phyloP scores from a whole-genome alignment of 495 filamentous ascomycete genomes.

The Penicillium waksmanii region DNA sequence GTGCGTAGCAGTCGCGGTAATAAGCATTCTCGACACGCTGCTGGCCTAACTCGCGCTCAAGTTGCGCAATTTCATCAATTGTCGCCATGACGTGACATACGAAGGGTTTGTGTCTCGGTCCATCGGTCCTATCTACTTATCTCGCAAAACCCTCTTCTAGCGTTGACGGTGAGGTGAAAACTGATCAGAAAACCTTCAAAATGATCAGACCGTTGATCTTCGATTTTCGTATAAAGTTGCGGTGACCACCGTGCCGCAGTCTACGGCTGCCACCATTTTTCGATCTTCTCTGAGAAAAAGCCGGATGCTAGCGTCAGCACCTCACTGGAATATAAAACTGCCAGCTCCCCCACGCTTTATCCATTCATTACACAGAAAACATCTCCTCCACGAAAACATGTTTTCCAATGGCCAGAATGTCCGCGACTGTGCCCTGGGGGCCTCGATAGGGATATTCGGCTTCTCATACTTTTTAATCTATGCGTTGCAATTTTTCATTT shows the following conservation, averaged over 20 bases:
- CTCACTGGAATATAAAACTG: background rate
- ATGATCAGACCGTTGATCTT: background rate
- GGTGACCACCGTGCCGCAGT: background rate
- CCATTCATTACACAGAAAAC: background rate
- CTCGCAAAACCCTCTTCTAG: background rate
- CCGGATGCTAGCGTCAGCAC: background rate
- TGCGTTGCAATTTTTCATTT: slow-evolving; percentile 16
- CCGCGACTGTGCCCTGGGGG: slow-evolving; percentile 13
- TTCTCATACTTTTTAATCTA: slow-evolving; percentile 18
- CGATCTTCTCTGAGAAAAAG: background rate
- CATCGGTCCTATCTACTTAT: background rate
- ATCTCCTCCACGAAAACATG: background rate
- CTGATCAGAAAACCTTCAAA: too few relatives aligned
- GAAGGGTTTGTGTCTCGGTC: background rate
- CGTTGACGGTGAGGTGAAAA: too few relatives aligned
- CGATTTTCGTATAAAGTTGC: background rate
- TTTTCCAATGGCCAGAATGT: slow-evolving; percentile 3
- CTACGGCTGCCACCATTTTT: background rate
- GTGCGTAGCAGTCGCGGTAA: slow-evolving; percentile 11
- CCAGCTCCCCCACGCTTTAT: background rate
- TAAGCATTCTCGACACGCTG: slow-evolving; percentile 9
- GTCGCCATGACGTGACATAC: background rate
- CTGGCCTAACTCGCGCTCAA: slow-evolving; percentile 7
- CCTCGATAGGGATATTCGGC: slow-evolving; percentile 14
- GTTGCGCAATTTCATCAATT: slow-evolving; percentile 7